These are phyloP conservation scores for Xylariaceae sp. DNA, from an alignment of 2,329 filamentous ascomycete genomes.

Conservation along the genomic window DNA sequence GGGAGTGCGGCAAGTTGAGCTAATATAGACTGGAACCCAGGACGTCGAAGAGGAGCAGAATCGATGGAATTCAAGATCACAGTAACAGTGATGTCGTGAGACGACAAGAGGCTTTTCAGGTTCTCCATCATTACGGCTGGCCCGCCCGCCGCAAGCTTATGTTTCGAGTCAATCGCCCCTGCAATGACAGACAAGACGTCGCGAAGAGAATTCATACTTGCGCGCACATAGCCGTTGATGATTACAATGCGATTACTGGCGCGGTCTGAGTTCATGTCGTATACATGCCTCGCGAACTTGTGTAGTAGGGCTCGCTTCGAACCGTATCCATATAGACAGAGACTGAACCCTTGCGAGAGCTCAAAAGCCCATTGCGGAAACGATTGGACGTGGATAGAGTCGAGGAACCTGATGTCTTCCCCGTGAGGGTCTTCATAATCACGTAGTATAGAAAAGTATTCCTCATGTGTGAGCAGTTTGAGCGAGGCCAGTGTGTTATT, in stretches of 20 bases:
- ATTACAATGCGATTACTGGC: constrained; percentile 62
- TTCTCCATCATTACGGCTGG: constrained; percentile 63
- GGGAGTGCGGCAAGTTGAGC: constrained; percentile 71
- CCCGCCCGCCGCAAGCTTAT: constrained; percentile 52
- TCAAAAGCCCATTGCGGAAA: constrained; percentile 94
- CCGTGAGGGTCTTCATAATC: constrained; percentile 63
- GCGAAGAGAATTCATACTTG: constrained; percentile 53
- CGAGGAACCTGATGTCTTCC: constrained; percentile 63
- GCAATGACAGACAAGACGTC: constrained; percentile 67
- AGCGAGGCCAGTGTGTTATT: constrained; percentile 75
- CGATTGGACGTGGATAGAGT: constrained; percentile 69
- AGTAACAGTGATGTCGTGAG: constrained; percentile 48
- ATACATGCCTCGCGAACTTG: constrained; percentile 66
- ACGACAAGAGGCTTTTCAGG: constrained; percentile 56
- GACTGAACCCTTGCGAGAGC: constrained; percentile 75
- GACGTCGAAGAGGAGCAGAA: constrained; percentile 66
- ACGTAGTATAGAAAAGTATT: constrained; percentile 71
- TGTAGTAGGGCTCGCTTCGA: constrained; percentile 75
- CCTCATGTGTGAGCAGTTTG: constrained; percentile 77
- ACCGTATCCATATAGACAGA: constrained; percentile 89
- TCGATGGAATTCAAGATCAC: constrained; percentile 85
- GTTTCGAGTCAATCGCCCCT: constrained; percentile 50
- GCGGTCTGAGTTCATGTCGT: constrained; percentile 39
- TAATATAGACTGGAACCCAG: constrained; percentile 64
- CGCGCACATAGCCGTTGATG: constrained; percentile 74